A percentile compares a stretch with the other conserved stretches of the same genome.
phyloP scores from a whole-genome alignment of 495 filamentous ascomycete genomes.

The Aspergillus heteromorphus region DNA sequence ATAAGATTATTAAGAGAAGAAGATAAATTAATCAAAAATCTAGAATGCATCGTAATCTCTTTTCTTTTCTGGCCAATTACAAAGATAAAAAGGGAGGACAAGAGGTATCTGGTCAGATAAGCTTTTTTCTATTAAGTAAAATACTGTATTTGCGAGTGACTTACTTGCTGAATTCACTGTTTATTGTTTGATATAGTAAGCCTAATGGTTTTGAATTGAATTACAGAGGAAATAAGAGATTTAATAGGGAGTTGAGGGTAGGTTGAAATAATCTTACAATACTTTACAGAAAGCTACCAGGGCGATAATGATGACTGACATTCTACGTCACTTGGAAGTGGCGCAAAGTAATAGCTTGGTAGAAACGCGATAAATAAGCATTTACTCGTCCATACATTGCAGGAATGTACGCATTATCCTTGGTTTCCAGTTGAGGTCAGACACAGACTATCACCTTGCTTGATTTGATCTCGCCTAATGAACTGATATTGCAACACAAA shows the following conservation, averaged over 20 bases:
- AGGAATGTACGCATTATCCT: not conserved
- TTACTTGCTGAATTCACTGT: not conserved
- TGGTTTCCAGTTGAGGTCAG: not conserved
- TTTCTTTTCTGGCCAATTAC: constrained; percentile 15
- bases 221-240: not conserved
- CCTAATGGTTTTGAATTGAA: not conserved
- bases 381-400: not conserved
- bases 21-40: constrained; percentile 16
- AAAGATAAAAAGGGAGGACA: constrained; percentile 21
- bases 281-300: not conserved
- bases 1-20: constrained; percentile 12
- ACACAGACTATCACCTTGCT: not conserved
- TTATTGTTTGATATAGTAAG: not conserved
- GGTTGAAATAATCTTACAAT: not conserved
- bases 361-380: not conserved
- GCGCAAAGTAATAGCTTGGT: not conserved
- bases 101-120: constrained; percentile 4
- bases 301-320: not conserved
- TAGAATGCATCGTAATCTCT: constrained; percentile 20
- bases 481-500: not conserved
- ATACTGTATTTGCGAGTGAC: not conserved
- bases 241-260: not conserved
- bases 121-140: not conserved
- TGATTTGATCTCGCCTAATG: not conserved
- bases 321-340: not conserved